Base-by-base conservation (phyloP, 768 basidiomycete species). In the Kwoniella heveanensis region DNA sequence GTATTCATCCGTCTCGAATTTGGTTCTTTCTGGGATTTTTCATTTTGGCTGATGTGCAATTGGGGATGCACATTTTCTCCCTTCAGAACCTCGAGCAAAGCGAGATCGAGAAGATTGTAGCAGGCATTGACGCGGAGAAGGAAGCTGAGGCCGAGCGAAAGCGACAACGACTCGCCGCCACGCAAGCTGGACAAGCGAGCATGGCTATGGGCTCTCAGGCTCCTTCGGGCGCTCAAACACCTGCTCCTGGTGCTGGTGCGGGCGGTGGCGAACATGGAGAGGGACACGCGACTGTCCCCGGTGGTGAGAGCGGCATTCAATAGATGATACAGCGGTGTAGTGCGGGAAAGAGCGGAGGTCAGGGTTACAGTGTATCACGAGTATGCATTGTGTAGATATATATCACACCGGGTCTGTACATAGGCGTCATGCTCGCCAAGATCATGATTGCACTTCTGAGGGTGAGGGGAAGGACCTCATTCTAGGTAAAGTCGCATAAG, bases 101-200 rank as follows among this genome's bases (percentile, higher is more conserved):
- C 0, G 90, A 98, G 79, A 94, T 99, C 56, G 92, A 96, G 77
- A 87, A 84, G 0, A 93, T 98, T 62, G 96, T 98, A 7, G 82
- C 86, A 52, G 90, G 91, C 54, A 98, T 99, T 63, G 96, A 99
- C 80, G 86, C 88, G 67, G 96, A 99, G 83, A 99, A 98, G 83
- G 96, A 98, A 83, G 71, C 85, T 87, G 96, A 98, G 85, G 93
- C 93, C 50, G 96, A 98, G 81, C 85, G 90, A 81, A 98, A 97
- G 82, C 86, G 92, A 57, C 88, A 89, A 63, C 82, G 95, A 73
- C 79, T 95, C 65, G 94, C 93, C 27, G 92, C 91, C 1, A 94
- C 93, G 15, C 75, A 77, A 58, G 75, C 75, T 24, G 75, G 75
- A 21, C 75, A 77, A 57, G 70, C 72, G n/a, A 56, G 57, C 47